Evolutionary conservation across 129 eudicot species (phyloP).

Genomic region (Chrysanthemum seticuspe): DNA sequence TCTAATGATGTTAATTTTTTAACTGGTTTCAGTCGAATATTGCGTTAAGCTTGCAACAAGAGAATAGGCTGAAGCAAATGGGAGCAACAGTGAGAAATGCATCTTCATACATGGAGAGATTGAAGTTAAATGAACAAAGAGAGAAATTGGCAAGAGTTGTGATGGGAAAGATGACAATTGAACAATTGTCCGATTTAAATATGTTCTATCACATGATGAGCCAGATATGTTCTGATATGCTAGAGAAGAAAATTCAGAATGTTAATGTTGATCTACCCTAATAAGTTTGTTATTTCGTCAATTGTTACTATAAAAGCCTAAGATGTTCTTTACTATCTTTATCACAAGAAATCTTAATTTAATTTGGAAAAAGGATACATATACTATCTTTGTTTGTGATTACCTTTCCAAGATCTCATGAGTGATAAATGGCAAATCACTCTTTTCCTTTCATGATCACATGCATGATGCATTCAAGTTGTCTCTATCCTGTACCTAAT

Average conservation of each 20-base stretch:
- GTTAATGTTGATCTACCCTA: conserved; percentile 38
- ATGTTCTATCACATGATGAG: conserved; percentile 90
- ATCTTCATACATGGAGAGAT: conserved; percentile 45
- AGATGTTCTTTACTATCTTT: background rate
- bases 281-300: background rate
- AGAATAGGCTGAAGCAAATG: conserved; percentile 79
- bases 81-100: conserved; percentile 95
- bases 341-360: background rate
- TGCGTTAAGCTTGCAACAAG: conserved; percentile 83
- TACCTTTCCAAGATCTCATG: background rate
- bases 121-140: conserved; percentile 64
- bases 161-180: conserved; percentile 82
- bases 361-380: no score
- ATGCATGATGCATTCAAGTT: conserved; percentile 17
- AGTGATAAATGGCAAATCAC: background rate
- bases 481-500: conserved; percentile 16
- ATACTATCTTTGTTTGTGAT: background rate
- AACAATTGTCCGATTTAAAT: conserved; percentile 70
- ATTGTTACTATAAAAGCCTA: background rate
- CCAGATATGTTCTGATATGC: conserved; percentile 63
- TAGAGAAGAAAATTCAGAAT: conserved; percentile 68
- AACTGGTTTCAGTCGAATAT: conserved; percentile 57
- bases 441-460: conserved; percentile 9
- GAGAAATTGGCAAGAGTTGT: conserved; percentile 65
- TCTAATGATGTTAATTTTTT: background rate